Conservation (phyloP, 2,329 filamentous ascomycete species). For the Colletotrichum theobromicola region DNA sequence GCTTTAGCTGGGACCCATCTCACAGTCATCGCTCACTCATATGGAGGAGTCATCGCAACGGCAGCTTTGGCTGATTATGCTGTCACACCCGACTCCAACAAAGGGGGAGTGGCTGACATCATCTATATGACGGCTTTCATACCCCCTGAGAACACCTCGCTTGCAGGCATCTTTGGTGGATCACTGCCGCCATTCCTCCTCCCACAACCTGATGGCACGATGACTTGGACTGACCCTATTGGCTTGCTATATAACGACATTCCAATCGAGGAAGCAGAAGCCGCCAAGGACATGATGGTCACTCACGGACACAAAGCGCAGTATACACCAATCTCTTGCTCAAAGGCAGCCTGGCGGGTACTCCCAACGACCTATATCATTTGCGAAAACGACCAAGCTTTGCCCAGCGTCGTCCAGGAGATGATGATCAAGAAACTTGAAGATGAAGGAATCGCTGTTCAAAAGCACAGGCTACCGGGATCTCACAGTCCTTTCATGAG, state of each 20-base stretch:
- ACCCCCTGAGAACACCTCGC: not conserved
- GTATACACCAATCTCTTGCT: not conserved
- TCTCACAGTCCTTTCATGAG: not conserved
- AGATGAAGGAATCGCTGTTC: not conserved
- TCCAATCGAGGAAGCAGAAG: not conserved
- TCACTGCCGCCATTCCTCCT: not conserved
- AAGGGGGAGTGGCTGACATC: not conserved
- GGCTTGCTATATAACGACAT: not conserved
- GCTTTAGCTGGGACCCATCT: not conserved
- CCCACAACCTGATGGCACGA: not conserved
- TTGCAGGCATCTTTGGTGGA: not conserved
- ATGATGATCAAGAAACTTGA: not conserved
- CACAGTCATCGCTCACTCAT: not conserved
- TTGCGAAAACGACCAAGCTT: not conserved
- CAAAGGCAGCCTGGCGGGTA: not conserved
- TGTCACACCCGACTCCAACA: not conserved
- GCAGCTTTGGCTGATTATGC: not conserved
- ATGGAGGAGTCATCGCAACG: not conserved
- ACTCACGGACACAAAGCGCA: not conserved
- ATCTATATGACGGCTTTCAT: not conserved
- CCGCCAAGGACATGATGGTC: not conserved
- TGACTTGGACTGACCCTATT: not conserved
- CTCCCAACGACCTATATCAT: not conserved
- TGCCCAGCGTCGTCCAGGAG: not conserved
- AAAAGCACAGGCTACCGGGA: not conserved